Percentiles rank a stretch among this genome's conserved stretches.
Evolutionary conservation across 495 filamentous ascomycete genomes (phyloP).

Genomic region (Cercophora samala): DNA sequence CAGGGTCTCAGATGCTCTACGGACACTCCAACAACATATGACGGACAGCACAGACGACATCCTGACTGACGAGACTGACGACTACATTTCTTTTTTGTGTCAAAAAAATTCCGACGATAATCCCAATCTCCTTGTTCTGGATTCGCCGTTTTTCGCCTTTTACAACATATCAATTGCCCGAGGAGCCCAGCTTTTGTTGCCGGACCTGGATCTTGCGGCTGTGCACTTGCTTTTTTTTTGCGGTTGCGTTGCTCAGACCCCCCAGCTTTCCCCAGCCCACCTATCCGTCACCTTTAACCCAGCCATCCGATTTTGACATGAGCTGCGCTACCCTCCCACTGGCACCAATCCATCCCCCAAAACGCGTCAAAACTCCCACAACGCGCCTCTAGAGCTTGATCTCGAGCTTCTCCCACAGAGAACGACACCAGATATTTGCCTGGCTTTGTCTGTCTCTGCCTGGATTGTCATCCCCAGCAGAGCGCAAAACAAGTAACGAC

Average conservation of each 20-base stretch:
- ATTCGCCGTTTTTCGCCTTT: background rate
- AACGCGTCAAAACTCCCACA: constrained; percentile 7
- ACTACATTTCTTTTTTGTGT: background rate
- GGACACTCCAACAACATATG: constrained; percentile 11
- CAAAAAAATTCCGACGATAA: background rate
- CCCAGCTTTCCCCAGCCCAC: background rate
- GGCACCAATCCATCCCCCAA: constrained; percentile 2
- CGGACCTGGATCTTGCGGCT: constrained; percentile 2
- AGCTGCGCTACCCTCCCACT: background rate
- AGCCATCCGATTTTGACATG: constrained; percentile 26
- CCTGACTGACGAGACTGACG: constrained; percentile 2
- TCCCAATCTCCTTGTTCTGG: background rate
- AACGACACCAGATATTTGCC: background rate
- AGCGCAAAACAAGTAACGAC: background rate
- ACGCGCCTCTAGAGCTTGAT: constrained; percentile 4
- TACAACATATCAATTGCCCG: background rate
- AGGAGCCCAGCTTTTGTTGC: background rate
- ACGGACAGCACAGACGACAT: constrained; percentile 7
- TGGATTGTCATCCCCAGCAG: background rate
- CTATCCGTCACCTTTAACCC: constrained; percentile 2
- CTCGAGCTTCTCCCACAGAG: background rate
- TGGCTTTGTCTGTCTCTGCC: background rate
- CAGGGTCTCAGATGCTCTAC: constrained; percentile 23
- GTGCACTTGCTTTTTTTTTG: background rate
- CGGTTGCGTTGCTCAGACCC: constrained; percentile 12